Percentiles rank a stretch among this genome's conserved stretches.
Evolutionary conservation across 192 early-diverging fungal species (phyloP).

Genomic region (Coemansia sp.): DNA sequence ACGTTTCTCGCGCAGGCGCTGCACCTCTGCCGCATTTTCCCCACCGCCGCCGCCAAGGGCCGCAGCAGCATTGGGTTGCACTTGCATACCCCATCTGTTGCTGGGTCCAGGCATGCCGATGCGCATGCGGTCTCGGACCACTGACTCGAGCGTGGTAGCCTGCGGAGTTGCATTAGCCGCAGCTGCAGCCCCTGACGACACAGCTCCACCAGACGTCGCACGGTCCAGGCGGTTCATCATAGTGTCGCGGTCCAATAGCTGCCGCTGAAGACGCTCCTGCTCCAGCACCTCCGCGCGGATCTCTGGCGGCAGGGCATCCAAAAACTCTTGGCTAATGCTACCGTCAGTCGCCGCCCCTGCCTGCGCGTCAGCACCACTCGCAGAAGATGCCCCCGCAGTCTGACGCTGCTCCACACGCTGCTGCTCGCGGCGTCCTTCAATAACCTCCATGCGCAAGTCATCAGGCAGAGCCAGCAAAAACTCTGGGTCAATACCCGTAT

Average conservation of each 20-base stretch:
- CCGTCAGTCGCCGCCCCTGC: constrained; percentile 16
- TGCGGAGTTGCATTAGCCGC: neutral
- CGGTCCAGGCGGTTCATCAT: constrained; percentile 40
- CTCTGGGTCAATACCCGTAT: constrained; percentile 89
- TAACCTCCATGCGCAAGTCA: constrained; percentile 88
- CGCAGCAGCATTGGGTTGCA: neutral
- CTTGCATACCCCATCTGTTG: constrained; percentile 1
- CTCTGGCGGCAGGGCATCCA: constrained; percentile 86
- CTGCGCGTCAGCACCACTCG: neutral
- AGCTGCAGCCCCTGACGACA: constrained; percentile 9
- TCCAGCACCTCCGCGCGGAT: constrained; percentile 86
- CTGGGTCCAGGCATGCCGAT: constrained; percentile 16
- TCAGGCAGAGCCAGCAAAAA: constrained; percentile 95
- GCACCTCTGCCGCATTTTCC: constrained; percentile 10
- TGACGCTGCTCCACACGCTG: constrained; percentile 28
- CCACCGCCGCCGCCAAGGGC: neutral
- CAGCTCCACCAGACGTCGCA: neutral
- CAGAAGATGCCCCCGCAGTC: constrained; percentile 1
- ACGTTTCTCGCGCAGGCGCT: constrained; percentile 33
- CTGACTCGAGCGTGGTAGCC: constrained; percentile 14
- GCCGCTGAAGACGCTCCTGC: constrained; percentile 67
- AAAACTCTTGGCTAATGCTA: constrained; percentile 76
- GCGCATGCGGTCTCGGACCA: constrained; percentile 30
- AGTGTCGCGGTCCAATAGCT: constrained; percentile 61
- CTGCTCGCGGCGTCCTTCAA: constrained; percentile 77